phyloP scores from a whole-genome alignment of 169 alveolate species.

The Plasmodium coatneyi region DNA sequence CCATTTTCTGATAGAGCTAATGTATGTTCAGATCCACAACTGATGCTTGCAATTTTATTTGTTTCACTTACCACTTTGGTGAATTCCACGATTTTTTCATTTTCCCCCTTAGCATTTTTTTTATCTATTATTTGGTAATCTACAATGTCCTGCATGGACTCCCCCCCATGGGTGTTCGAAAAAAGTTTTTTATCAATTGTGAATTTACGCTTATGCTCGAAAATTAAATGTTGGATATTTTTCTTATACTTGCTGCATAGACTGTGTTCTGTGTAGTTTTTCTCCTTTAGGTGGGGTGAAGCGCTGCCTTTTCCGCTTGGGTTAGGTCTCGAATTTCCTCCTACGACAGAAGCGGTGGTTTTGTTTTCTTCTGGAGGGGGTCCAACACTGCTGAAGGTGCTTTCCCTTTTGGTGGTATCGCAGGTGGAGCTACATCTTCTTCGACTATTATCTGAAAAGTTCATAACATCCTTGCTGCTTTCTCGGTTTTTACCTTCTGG shows the following conservation, averaged over 20 bases:
- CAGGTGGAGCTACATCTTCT: background rate
- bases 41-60: conserved; percentile 51
- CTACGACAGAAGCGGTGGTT: background rate
- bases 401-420: background rate
- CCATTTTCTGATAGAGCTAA: conserved; percentile 82
- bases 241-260: background rate
- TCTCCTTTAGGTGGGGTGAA: background rate
- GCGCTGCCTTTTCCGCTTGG: background rate
- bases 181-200: conserved; percentile 1
- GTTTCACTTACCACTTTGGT: conserved; percentile 73
- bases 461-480: background rate
- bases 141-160: conserved; percentile 7
- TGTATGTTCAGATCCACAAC: conserved; percentile 82
- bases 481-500: background rate
- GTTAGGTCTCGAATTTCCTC: background rate
- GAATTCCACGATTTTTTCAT: conserved; percentile 51
- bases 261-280: background rate
- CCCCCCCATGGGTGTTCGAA: background rate
- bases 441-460: background rate
- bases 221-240: conserved; percentile 42
- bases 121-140: conserved; percentile 64
- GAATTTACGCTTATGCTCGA: conserved; percentile 45
- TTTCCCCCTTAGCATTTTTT: conserved; percentile 40
- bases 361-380: background rate
- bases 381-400: background rate